Evolutionary conservation across 1,284 basidiomycete species (phyloP), one percentile per base, ranked within the genome.

Genomic region (Cerrena zonata): DNA sequence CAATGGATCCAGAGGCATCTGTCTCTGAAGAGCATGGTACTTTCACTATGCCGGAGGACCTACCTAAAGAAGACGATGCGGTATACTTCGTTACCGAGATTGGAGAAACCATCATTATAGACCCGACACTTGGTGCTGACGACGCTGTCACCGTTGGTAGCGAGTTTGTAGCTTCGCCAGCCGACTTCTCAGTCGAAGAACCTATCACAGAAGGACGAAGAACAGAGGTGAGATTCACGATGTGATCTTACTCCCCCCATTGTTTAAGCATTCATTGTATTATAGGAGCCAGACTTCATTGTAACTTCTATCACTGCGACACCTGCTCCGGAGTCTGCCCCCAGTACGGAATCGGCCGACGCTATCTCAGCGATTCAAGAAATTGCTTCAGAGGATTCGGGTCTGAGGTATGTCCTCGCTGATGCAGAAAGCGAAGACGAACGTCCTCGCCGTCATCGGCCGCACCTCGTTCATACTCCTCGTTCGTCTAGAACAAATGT

Each of bases 141-240:
- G 47, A 27, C 3, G 40, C 21, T 34, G 27, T 38, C 4, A 45
- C 21, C 36, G 39, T 55, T 27, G 44, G 18, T 26, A 53, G 40
- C n/a, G 51, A 52, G 2, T 48, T 44, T 40, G 21, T 48, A 11
- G 45, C 36, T 3, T 49, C 22, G 12, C 30, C 24, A 1, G 18
- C 45, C 4, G 57, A 61, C 7, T 64, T 63, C 46, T 39, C 55
- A 5, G 63, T 68, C 4, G 66, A 67, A 36, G 66, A 67, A 38
- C 56, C 48, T 2, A 38, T 40, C 18, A 62, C 60, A 1, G 64
- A 65, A 23, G 65, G 56, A 3, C 51, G 57, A 21, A 56, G 47
- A 5, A 63, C 59, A 2, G 60, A 56, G 56, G 66, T 68, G 51
- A 39, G 64, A 49, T 27, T 22, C 12, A 10, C 4, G 39, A 15